Conservation (phyloP, 2,329 filamentous ascomycete species). For the Diaporthe humulicola region DNA sequence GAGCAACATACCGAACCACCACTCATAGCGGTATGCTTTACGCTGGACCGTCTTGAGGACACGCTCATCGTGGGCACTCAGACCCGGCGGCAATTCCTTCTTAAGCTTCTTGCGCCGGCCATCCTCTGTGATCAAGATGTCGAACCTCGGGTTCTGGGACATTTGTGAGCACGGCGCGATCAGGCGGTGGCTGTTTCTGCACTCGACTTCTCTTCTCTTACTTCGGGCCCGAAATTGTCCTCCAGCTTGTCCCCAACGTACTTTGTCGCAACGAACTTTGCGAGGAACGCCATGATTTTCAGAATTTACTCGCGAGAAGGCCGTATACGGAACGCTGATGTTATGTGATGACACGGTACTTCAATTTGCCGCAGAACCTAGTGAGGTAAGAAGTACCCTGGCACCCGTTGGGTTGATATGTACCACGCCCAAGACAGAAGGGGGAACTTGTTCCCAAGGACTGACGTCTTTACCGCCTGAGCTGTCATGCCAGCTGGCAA, state of each 20-base stretch:
- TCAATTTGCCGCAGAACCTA: background rate
- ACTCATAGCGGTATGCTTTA: conserved; percentile 40
- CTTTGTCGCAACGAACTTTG: conserved; percentile 38
- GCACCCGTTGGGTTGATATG: background rate
- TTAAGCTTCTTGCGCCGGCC: conserved; percentile 38
- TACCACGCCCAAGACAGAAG: background rate
- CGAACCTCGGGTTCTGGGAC: conserved; percentile 37
- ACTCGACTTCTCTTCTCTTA: background rate
- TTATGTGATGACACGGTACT: background rate
- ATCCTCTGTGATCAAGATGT: conserved; percentile 35
- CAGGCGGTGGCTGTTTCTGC: background rate
- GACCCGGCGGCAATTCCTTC: conserved; percentile 32
- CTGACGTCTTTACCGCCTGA: background rate
- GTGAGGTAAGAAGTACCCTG: conserved; percentile 17
- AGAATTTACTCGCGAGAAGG: background rate
- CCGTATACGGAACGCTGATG: background rate
- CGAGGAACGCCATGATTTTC: conserved; percentile 34
- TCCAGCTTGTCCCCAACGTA: conserved; percentile 39
- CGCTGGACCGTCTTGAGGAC: conserved; percentile 34
- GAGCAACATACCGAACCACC: conserved; percentile 33
- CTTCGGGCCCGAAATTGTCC: conserved; percentile 38
- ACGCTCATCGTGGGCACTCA: conserved; percentile 33
- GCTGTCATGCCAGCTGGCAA: background rate
- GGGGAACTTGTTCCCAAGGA: background rate
- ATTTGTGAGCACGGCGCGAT: background rate